Evolutionary conservation across 139 green algal genomes (phyloP).

Genomic region (Tetraselmis striata): DNA sequence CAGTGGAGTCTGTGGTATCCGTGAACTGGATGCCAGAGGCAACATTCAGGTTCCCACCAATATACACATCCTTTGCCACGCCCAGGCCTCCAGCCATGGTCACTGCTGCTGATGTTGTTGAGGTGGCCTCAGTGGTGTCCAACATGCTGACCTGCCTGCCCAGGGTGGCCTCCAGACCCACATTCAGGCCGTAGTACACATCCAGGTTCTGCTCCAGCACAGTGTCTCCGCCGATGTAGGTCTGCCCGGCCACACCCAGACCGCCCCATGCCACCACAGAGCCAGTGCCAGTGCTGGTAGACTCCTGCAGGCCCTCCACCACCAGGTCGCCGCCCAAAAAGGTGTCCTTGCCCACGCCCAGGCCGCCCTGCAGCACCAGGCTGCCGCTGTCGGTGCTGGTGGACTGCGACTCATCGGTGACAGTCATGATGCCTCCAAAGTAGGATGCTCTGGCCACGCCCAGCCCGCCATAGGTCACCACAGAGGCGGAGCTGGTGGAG

Average conservation of each 20-base stretch:
- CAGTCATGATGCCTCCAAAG: background rate
- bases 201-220: background rate
- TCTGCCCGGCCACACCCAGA: background rate
- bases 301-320: background rate
- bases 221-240: background rate
- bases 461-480: background rate
- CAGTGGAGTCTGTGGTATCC: background rate
- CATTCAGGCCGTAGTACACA: background rate
- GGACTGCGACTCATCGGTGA: background rate
- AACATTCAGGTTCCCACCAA: background rate
- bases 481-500: background rate
- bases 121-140: background rate
- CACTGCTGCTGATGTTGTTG: background rate
- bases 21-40: background rate
- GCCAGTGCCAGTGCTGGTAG: background rate
- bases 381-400: background rate
- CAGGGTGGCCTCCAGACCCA: background rate
- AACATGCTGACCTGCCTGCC: background rate
- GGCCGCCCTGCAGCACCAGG: background rate
- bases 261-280: background rate
- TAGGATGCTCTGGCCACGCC: background rate
- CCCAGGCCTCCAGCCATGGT: background rate
- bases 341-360: background rate
- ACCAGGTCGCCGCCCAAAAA: background rate
- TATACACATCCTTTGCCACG: background rate